phyloP scores from a whole-genome alignment of 192 early-diverging fungal genomes.

The Pilobolus umbonatus region DNA sequence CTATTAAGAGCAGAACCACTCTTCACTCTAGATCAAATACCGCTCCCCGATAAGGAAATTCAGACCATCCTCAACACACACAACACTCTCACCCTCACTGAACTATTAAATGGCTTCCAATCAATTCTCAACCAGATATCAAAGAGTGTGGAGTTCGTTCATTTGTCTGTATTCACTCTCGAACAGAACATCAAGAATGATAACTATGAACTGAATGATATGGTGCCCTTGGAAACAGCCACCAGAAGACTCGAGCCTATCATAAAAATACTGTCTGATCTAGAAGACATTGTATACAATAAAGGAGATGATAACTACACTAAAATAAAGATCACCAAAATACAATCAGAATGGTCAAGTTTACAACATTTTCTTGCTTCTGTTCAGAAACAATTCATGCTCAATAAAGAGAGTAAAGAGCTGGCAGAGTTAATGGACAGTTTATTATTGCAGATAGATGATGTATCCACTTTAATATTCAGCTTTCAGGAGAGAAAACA shows the following conservation, averaged over 20 bases:
- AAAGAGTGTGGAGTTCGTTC: conserved; percentile 44
- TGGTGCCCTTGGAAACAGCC: conserved; percentile 37
- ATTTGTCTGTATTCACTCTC: conserved; percentile 50
- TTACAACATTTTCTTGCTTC: conserved; percentile 48
- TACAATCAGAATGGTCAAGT: conserved; percentile 52
- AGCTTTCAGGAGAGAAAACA: conserved; percentile 40
- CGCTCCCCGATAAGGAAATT: conserved; percentile 4
- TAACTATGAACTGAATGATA: conserved; percentile 21
- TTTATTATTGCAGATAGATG: conserved; percentile 37
- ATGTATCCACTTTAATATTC: conserved; percentile 38
- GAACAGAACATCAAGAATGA: conserved; percentile 44
- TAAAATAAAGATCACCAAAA: conserved; percentile 34
- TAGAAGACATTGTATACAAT: not conserved
- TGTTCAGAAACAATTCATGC: conserved; percentile 44
- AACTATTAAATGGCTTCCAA: conserved; percentile 3
- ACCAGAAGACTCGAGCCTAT: conserved; percentile 42
- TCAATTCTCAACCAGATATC: conserved; percentile 22
- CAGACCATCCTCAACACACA: not conserved
- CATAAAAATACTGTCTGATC: conserved; percentile 34
- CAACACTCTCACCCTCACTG: not conserved
- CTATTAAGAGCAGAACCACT: no score
- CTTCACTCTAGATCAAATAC: conserved; percentile 1
- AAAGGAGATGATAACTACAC: not conserved
- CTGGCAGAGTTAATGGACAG: conserved; percentile 32
- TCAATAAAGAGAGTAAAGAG: conserved; percentile 31